Evolutionary conservation across 2,329 filamentous ascomycete genomes (phyloP).

Genomic region (Lizonia empirigonia): DNA sequence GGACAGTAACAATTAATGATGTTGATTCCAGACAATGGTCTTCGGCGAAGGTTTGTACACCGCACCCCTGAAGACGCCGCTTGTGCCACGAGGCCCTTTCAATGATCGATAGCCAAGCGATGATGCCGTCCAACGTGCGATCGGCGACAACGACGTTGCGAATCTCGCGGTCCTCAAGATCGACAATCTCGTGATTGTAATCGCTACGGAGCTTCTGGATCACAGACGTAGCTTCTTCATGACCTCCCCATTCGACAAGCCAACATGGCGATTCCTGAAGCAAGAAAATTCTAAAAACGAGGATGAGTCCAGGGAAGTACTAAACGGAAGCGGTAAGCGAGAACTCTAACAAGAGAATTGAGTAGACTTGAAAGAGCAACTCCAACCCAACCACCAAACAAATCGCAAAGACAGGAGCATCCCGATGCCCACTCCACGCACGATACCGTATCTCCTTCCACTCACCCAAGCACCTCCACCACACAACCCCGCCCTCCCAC

Average conservation of each 20-base stretch:
- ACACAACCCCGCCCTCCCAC: too few species aligned
- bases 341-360: conserved; percentile 28
- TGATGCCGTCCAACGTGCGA: conserved; percentile 38
- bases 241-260: conserved; percentile 61
- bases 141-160: conserved; percentile 30
- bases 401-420: conserved; percentile 49
- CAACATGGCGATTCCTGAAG: conserved; percentile 67
- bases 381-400: conserved; percentile 50
- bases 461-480: too few species aligned
- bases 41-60: conserved; percentile 58
- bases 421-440: conserved; percentile 62
- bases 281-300: conserved; percentile 55
- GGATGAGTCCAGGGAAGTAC: conserved; percentile 49
- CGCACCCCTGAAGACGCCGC: conserved; percentile 55
- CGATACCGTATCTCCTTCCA: too few species aligned
- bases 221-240: conserved; percentile 52
- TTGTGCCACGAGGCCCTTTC: conserved; percentile 53
- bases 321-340: conserved; percentile 53
- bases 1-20: conserved; percentile 50
- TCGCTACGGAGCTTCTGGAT: conserved; percentile 28
- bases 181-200: conserved; percentile 24
- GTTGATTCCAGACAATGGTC: conserved; percentile 56
- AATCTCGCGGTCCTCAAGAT: conserved; percentile 32
- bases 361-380: conserved; percentile 35
- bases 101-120: conserved; percentile 53